phyloP scores from a whole-genome alignment of 208 protist species.

The Tetramitus jugosus region DNA sequence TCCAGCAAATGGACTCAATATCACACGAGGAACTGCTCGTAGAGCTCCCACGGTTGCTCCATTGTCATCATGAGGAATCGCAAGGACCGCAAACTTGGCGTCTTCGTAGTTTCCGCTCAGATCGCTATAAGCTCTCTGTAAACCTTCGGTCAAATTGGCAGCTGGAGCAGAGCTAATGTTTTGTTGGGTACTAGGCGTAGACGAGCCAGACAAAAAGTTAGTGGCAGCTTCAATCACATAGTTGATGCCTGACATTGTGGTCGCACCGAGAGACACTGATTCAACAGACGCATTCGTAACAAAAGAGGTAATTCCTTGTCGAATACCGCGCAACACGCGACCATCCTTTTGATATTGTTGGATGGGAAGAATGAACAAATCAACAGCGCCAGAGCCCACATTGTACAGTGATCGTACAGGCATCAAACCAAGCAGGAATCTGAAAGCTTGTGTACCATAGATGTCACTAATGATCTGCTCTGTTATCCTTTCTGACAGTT shows the following conservation, averaged over 20 bases:
- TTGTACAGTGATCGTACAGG: background rate
- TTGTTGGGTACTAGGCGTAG: background rate
- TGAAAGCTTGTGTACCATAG: background rate
- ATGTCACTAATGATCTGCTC: background rate
- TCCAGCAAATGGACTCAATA: background rate
- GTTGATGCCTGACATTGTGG: background rate
- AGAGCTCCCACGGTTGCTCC: background rate
- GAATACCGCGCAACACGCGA: background rate
- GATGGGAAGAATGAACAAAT: slow-evolving; percentile 3
- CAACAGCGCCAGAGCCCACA: background rate
- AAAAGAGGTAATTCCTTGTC: background rate
- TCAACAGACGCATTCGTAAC: background rate
- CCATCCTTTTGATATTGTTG: slow-evolving; percentile 11
- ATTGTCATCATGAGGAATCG: background rate
- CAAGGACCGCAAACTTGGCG: background rate
- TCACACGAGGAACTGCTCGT: background rate
- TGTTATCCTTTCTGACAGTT: background rate
- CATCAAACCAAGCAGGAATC: background rate
- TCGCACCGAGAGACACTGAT: background rate
- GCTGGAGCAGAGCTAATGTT: background rate
- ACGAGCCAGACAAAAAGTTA: background rate
- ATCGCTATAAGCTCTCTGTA: slow-evolving; percentile 13
- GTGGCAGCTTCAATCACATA: too few species aligned
- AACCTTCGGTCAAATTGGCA: background rate
- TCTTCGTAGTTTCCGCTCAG: background rate